Evolutionary conservation across 805 yeast genomes (phyloP).

Genomic region (Peterozyma xylosa): DNA sequence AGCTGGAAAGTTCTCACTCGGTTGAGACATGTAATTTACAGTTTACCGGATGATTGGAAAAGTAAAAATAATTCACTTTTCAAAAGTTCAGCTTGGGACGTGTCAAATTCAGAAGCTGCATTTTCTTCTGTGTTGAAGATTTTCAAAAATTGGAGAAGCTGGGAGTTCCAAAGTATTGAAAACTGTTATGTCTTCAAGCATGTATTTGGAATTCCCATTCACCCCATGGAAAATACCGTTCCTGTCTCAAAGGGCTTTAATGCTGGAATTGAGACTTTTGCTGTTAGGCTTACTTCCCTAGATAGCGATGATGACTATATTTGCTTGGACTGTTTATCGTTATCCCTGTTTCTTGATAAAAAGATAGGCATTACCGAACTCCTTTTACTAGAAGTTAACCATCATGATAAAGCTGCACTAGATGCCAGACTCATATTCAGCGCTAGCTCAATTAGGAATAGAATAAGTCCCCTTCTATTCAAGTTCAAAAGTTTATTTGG

Average conservation of each 20-base stretch:
- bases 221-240: not conserved
- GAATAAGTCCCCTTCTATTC: constrained; percentile 3
- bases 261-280: constrained; percentile 24
- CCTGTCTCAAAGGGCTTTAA: constrained; percentile 11
- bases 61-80: constrained; percentile 23
- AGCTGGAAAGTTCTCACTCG: constrained; percentile 85
- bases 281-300: constrained; percentile 17
- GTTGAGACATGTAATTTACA: constrained; percentile 62
- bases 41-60: constrained; percentile 50
- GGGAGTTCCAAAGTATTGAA: constrained; percentile 75
- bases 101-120: constrained; percentile 24
- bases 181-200: constrained; percentile 45
- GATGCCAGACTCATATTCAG: not conserved
- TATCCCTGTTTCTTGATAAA: not conserved
- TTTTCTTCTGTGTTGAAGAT: constrained; percentile 48
- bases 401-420: not conserved
- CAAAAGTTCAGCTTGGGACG: constrained; percentile 26
- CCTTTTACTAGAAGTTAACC: not conserved
- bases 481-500: constrained; percentile 3
- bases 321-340: constrained; percentile 5
- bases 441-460: constrained; percentile 1
- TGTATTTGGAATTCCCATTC: constrained; percentile 29
- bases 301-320: constrained; percentile 24
- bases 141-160: constrained; percentile 78
- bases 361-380: not conserved